These are phyloP conservation scores for Sugiyamaella pinicola DNA, from an alignment of 1,139 yeast species.

Conservation along the genomic window DNA sequence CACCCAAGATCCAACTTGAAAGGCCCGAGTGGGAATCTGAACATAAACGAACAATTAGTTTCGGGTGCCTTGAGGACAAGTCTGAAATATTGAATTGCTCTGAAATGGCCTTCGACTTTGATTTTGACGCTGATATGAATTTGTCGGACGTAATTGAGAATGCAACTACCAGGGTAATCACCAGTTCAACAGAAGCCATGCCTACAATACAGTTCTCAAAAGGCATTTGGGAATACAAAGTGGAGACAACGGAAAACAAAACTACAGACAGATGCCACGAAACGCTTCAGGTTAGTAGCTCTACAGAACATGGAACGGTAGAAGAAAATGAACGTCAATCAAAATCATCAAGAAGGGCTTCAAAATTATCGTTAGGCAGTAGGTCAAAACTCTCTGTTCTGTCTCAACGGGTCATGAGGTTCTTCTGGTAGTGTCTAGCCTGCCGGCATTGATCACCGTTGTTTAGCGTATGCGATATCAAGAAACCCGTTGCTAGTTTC, in stretches of 20 bases:
- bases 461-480: no score
- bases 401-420: background rate
- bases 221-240: background rate
- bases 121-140: constrained; percentile 8
- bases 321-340: background rate
- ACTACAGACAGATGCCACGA: background rate
- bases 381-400: background rate
- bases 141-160: constrained; percentile 9
- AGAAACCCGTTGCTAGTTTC: no score
- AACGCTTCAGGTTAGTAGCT: background rate
- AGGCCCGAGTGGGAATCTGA: background rate
- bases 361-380: background rate
- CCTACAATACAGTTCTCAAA: background rate
- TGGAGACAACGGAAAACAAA: background rate
- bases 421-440: background rate
- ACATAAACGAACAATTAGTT: background rate
- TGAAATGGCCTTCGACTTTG: background rate
- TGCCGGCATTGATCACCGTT: no score
- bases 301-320: background rate
- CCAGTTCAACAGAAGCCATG: background rate
- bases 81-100: background rate
- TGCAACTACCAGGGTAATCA: constrained; percentile 8
- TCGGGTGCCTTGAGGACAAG: background rate
- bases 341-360: background rate
- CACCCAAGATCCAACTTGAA: background rate